Base-by-base conservation (phyloP, 805 yeast genomes). In the Saturnispora diversa region DNA sequence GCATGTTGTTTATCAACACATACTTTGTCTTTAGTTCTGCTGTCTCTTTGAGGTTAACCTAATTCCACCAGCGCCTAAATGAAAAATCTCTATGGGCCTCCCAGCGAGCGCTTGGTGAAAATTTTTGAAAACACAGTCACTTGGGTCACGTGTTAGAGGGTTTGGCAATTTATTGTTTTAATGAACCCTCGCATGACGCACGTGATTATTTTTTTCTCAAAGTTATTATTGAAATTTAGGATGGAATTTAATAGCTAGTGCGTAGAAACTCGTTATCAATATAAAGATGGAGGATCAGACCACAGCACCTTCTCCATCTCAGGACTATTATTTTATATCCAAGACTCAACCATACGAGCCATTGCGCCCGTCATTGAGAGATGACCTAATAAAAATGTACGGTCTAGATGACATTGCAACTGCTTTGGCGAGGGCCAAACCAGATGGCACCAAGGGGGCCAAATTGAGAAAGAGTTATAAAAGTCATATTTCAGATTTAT, bases 391-490 rank as follows among this genome's bases (percentile, higher is more conserved):
- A 16, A 63, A 74, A 20, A 59, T 82, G 12, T 92, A 86, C 51
- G 79, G 78, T 2, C 62, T 92, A 30, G 72, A 73, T 29, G 71
- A 69, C 2, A 64, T 88, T 11, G 84, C 95, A 1, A 68, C 74
- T 40, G 79, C 94, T 3, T 80, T 92, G 31, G 95, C 96, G 1
- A 72, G 98, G 54, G 72, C 80, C 9, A 87, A 84, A 52, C 80
- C 86, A 2, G 94, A 82, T 52, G 95, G 96, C 0, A 73, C 92
- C 1, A 87, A 84, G 50, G 96, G 95, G 40, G 87, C 87, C 28
- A 92, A 92, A 62, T 71, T 92, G 41, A 72, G 98, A 52, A 92
- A 92, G 62, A 86, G 97, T 0, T 92, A 92, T 63, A 92, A 92
- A 59, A 87, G 88, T 48, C 97, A 90, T 57, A 82, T 92, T 11